Evolutionary conservation across 2,329 filamentous ascomycete species (phyloP), one percentile per base, ranked within the genome.

Genomic region (Claviceps sp.): DNA sequence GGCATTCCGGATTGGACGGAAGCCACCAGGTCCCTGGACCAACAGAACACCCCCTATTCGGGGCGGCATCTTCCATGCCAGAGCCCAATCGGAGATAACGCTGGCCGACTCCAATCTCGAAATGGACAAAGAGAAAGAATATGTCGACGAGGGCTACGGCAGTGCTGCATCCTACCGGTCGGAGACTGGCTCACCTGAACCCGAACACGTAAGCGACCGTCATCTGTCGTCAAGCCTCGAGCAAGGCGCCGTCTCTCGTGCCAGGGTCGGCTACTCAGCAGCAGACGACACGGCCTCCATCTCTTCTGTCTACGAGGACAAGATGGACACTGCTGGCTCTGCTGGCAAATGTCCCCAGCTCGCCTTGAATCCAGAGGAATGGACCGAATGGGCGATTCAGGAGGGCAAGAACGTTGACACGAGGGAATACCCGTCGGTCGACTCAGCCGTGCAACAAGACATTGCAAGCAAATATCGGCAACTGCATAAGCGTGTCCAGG

Each of bases 41-140:
- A 81, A 79, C 65, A 69, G 75, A 58, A 75, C 73, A 57, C 79
- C 80, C 52, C 80, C 80, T 57, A 81, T 83, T 54, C 71, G 75
- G 61, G 72, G 74, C 42, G 72, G 72, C 45, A 60, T 73, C 36
- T 57, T 58, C 43, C 47, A 54, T 20, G 45, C 30, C 11, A 38
- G 38, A 48, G 47, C 40, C 45, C 45, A 48, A 44, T 49, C 47
- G 20, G 47, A 57, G 26, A 43, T 11, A 13, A 34, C 51, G n/a
- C 48, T 49, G 52, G 57, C 57, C 37, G 37, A 53, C 50, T 56
- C 55, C 30, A 52, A 58, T 26, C 24, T 24, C 38, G 51, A 51
- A 40, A 18, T 36, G 24, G 54, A 51, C 40, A 51, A 49, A 26
- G 55, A 57, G 20, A 55, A 54, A 47, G 52, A 45, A n/a, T 46